Percentiles rank a stretch among this genome's conserved stretches.
These are phyloP conservation scores for Aspergillus sclerotiicarbonarius DNA, from an alignment of 495 filamentous ascomycete genomes.

Conservation along the genomic window DNA sequence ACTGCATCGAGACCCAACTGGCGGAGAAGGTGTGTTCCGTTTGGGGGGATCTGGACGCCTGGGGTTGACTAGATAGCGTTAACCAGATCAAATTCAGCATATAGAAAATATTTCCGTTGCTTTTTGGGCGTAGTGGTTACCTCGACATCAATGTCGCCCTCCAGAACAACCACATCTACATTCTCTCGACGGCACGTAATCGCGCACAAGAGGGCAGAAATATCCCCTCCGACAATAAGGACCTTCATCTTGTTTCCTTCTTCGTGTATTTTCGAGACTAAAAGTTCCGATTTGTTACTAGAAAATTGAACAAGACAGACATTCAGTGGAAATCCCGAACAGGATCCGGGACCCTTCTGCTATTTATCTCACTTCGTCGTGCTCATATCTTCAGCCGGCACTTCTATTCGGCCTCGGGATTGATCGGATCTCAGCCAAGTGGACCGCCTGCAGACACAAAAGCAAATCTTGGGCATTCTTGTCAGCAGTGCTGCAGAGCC, in stretches of 20 bases:
- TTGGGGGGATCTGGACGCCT: slow-evolving; percentile 6
- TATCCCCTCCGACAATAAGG: slow-evolving; percentile 3
- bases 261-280: too few species aligned
- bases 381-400: too few species aligned
- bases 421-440: not conserved
- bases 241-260: slow-evolving; percentile 3
- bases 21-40: not conserved
- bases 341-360: too few species aligned
- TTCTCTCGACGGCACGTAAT: slow-evolving; percentile 1
- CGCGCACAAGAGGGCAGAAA: not conserved
- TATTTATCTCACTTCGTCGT: too few species aligned
- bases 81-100: not conserved
- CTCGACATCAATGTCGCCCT: not conserved
- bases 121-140: not conserved
- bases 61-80: not conserved
- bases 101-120: too few species aligned
- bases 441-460: not conserved
- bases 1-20: not conserved
- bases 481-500: not conserved
- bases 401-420: too few species aligned
- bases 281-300: too few species aligned
- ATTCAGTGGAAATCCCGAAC: too few species aligned
- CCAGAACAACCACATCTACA: not conserved
- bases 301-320: too few species aligned
- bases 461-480: not conserved